These are phyloP conservation scores for Colletotrichum cereale DNA, from an alignment of 2,329 filamentous ascomycete species.

Conservation along the genomic window DNA sequence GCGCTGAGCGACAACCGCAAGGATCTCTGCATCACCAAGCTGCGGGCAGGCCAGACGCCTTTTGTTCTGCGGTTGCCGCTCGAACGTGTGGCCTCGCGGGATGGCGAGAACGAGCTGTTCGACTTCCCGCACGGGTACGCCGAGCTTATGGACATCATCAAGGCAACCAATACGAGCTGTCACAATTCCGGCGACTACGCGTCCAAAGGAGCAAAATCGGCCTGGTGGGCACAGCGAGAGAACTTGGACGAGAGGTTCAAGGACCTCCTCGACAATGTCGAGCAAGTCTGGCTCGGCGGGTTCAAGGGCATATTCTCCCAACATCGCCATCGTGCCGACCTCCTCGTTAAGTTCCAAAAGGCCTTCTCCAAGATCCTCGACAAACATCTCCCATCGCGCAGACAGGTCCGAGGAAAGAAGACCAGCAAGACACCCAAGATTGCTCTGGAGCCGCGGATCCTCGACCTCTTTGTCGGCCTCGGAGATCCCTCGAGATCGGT, in stretches of 20 bases:
- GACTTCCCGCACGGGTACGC: conserved; percentile 83
- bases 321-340: conserved; percentile 69
- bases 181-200: conserved; percentile 77
- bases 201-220: conserved; percentile 79
- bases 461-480: conserved; percentile 90
- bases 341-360: conserved; percentile 81
- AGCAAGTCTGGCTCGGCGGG: conserved; percentile 93
- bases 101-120: conserved; percentile 83
- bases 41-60: conserved; percentile 80
- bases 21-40: conserved; percentile 90
- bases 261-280: conserved; percentile 85
- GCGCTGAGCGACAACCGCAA: conserved; percentile 84
- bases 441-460: conserved; percentile 70
- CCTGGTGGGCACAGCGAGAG: conserved; percentile 92
- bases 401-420: conserved; percentile 69
- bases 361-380: conserved; percentile 84
- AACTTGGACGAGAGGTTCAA: conserved; percentile 81
- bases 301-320: conserved; percentile 96
- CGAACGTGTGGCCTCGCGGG: conserved; percentile 83
- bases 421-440: conserved; percentile 57
- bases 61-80: conserved; percentile 91
- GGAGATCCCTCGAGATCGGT: conserved; percentile 77
- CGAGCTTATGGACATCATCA: conserved; percentile 87
- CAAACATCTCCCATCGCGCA: conserved; percentile 87
- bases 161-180: conserved; percentile 84